Base-by-base conservation (phyloP, 495 filamentous ascomycete species). In the Terfezia boudieri region DNA sequence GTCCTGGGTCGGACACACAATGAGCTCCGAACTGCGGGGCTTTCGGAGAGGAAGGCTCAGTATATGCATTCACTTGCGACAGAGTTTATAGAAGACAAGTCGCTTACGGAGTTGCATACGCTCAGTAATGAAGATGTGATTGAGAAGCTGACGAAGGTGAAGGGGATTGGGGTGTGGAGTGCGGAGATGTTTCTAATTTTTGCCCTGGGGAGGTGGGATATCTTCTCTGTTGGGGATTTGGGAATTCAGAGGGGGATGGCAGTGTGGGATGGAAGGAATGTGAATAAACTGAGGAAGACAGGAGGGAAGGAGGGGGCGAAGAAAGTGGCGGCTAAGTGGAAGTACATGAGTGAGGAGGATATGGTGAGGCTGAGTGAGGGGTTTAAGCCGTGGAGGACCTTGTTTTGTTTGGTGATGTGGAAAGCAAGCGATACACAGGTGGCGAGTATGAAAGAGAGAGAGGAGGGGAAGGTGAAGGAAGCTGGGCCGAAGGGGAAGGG, bases 151-250 rank as follows among this genome's bases (percentile, higher is more conserved):
- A 82, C 76, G n/a, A 82, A 83, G 17, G 86, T 98, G 36, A 72
- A 88, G 37, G 90, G 90, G 4, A 67, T 98, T 52, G 90, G 90
- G 2, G 72, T 69, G 57, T 96, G 92, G 90, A 86, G 80, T 53
- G 90, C 89, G 20, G 88, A 94, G 72, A 96, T 95, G 89, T 98
- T 98, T 70, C 82, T 86, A 57, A 83, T 82, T 64, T 96, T 96
- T 67, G 81, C 75, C 10, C 69, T 96, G 49, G 94, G 94, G 74
- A 73, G 92, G 23, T 80, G 83, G 73, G 89, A 96, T 71, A 81
- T 98, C 26, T 94, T 98, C 62, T 86, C 82, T 7, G 80, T 82
- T 14, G 92, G 90, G 0, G 90, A 98, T 71, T 67, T 98, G 63
- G 90, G 90, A 14, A 85, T 98, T 52, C 88, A 95, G 78, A 73